phyloP scores from a whole-genome alignment of 495 filamentous ascomycete genomes.

The Elasticomyces elasticus region DNA sequence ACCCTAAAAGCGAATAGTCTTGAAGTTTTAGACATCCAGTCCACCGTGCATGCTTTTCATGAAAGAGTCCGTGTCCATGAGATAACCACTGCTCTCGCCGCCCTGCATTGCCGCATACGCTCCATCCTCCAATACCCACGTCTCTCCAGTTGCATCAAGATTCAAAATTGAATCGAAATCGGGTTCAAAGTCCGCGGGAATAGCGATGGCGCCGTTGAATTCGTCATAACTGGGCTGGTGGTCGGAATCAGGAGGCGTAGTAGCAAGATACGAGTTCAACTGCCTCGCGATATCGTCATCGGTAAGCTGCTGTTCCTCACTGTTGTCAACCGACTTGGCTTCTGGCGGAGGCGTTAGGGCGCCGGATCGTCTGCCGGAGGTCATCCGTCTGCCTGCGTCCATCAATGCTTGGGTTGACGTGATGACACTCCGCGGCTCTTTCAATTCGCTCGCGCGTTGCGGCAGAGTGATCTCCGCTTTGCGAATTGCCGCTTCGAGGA shows the following conservation, averaged over 20 bases:
- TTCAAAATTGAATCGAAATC: slow-evolving; percentile 31
- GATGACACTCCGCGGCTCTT: slow-evolving; percentile 20
- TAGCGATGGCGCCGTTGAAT: neutral
- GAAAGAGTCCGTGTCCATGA: slow-evolving; percentile 34
- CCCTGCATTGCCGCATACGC: slow-evolving; percentile 28
- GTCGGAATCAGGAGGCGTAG: slow-evolving; percentile 31
- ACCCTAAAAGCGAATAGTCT: too few species aligned
- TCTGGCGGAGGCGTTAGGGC: slow-evolving; percentile 36
- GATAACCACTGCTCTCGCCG: slow-evolving; percentile 28
- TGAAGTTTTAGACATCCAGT: too few species aligned
- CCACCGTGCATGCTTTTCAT: slow-evolving; percentile 20
- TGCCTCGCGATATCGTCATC: slow-evolving; percentile 31
- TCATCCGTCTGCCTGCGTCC: slow-evolving; percentile 28
- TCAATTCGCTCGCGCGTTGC: slow-evolving; percentile 11
- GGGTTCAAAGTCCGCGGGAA: slow-evolving; percentile 27
- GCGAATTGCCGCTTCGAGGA: slow-evolving; percentile 73
- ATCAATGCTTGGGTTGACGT: slow-evolving; percentile 31
- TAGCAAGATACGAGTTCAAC: slow-evolving; percentile 33
- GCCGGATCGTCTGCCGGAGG: slow-evolving; percentile 6
- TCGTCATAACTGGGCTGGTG: slow-evolving; percentile 21
- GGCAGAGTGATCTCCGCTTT: slow-evolving; percentile 58
- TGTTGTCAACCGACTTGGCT: neutral
- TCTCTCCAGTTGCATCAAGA: slow-evolving; percentile 24
- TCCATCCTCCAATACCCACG: slow-evolving; percentile 18
- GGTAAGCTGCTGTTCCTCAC: slow-evolving; percentile 10